Percentiles rank a stretch among this genome's conserved stretches.
phyloP scores from a whole-genome alignment of 768 basidiomycete species.

The Auriculariales sp. region DNA sequence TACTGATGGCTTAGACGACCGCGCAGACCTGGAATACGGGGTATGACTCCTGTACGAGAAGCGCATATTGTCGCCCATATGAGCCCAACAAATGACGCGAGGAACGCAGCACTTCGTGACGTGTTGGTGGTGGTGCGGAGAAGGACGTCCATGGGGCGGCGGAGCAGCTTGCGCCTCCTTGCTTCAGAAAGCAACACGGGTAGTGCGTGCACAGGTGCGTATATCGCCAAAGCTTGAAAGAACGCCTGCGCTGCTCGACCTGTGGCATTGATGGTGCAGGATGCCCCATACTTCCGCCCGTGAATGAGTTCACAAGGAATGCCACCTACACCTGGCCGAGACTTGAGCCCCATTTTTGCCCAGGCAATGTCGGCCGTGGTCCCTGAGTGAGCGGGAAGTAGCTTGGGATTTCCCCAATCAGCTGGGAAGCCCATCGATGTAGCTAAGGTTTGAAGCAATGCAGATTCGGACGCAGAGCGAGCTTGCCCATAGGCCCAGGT shows the following conservation, averaged over 20 bases:
- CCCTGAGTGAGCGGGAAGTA: slow-evolving; percentile 52
- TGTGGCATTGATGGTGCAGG: slow-evolving; percentile 45
- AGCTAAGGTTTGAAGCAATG: slow-evolving; percentile 33
- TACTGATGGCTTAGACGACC: slow-evolving; percentile 60
- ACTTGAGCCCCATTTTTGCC: slow-evolving; percentile 38
- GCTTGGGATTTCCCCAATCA: slow-evolving; percentile 46
- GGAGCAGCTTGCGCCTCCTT: background rate
- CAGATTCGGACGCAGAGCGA: slow-evolving; percentile 19
- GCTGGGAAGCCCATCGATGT: slow-evolving; percentile 41
- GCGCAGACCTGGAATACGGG: slow-evolving; percentile 29
- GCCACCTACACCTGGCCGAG: slow-evolving; percentile 44
- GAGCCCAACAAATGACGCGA: slow-evolving; percentile 54
- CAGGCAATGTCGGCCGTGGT: slow-evolving; percentile 34
- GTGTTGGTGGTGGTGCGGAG: slow-evolving; percentile 22
- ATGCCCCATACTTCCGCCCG: slow-evolving; percentile 32
- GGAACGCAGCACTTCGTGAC: slow-evolving; percentile 53
- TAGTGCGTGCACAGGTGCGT: slow-evolving; percentile 63
- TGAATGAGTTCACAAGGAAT: slow-evolving; percentile 68
- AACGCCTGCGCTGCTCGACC: slow-evolving; percentile 45
- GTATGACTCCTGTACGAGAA: slow-evolving; percentile 49
- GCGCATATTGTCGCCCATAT: slow-evolving; percentile 61
- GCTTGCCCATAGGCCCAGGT: slow-evolving; percentile 45
- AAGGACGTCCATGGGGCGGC: slow-evolving; percentile 21
- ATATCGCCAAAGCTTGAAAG: slow-evolving; percentile 45
- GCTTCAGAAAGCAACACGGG: slow-evolving; percentile 33